Evolutionary conservation across 306 rosid species (phyloP).

Genomic region (Trichosanthes cucumerina): DNA sequence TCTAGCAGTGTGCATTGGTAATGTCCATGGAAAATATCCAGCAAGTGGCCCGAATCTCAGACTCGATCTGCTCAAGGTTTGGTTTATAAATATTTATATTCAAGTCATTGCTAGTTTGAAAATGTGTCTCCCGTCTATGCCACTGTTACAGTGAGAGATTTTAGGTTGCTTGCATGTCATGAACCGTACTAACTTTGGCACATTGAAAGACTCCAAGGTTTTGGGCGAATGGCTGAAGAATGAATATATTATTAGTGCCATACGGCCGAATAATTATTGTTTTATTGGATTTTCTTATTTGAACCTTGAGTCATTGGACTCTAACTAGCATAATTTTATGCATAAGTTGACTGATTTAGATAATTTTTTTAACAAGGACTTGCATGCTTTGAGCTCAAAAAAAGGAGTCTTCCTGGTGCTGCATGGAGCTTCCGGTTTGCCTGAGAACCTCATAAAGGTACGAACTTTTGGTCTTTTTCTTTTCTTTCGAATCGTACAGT

Average conservation of each 20-base stretch:
- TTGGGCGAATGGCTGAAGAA: not conserved
- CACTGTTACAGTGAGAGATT: not conserved
- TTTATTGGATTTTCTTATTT: not conserved
- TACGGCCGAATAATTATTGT: not conserved
- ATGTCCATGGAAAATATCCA: conserved; percentile 91
- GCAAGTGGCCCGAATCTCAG: conserved; percentile 81
- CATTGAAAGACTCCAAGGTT: not conserved
- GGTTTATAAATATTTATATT: not conserved
- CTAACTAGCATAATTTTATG: not conserved
- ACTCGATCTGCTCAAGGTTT: conserved; percentile 87
- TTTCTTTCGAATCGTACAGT: not conserved
- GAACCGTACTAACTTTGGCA: not conserved
- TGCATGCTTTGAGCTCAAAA: conserved; percentile 49
- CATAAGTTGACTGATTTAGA: conserved; percentile 16
- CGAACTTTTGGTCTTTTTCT: not conserved
- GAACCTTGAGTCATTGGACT: not conserved
- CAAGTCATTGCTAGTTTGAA: not conserved
- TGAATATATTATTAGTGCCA: not conserved
- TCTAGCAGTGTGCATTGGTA: conserved; percentile 95
- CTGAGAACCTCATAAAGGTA: conserved; percentile 68
- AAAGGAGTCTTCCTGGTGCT: conserved; percentile 70
- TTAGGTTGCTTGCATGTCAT: not conserved
- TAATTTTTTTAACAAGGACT: conserved; percentile 35
- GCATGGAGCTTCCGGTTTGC: conserved; percentile 92
- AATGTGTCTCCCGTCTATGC: not conserved